Evolutionary conservation across 1,284 basidiomycete genomes (phyloP).

Genomic region (Apiotrichum akiyoshidainum): DNA sequence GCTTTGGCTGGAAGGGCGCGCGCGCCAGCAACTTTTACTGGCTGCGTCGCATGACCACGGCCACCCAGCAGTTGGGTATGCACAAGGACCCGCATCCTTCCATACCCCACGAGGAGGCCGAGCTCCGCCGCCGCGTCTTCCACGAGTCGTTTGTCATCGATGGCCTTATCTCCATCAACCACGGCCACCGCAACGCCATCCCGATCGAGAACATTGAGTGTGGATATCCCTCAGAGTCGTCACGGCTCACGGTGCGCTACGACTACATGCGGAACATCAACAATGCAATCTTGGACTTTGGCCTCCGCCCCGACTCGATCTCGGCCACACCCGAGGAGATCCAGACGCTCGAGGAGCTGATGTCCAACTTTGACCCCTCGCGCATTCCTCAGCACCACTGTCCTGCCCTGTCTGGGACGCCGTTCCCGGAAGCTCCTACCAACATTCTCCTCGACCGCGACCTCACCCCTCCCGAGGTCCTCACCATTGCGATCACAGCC

Average conservation of each 20-base stretch:
- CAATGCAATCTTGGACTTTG: constrained; percentile 35
- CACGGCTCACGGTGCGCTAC: constrained; percentile 28
- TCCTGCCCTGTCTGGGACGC: constrained; percentile 29
- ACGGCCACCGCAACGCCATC: constrained; percentile 40
- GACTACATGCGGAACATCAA: constrained; percentile 40
- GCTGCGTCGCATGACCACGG: constrained; percentile 42
- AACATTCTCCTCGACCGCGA: constrained; percentile 3
- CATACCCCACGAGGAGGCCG: constrained; percentile 33
- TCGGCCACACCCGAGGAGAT: constrained; percentile 33
- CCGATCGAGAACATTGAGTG: constrained; percentile 40
- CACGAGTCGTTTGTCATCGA: constrained; percentile 41
- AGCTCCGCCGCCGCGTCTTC: constrained; percentile 43
- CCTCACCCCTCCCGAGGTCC: constrained; percentile 9
- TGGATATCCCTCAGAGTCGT: constrained; percentile 26
- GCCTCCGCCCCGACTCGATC: constrained; percentile 34
- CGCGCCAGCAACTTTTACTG: constrained; percentile 43
- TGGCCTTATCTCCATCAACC: constrained; percentile 41
- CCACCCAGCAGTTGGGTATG: constrained; percentile 40
- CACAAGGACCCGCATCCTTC: constrained; percentile 44
- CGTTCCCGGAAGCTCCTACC: constrained; percentile 21
- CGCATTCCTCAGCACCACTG: constrained; percentile 30
- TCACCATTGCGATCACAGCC: constrained; percentile 22
- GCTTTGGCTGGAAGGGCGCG: constrained; percentile 42
- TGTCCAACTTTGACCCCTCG: constrained; percentile 29
- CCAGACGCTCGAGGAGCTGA: constrained; percentile 22